These are phyloP conservation scores for Orbilia quercus DNA, from an alignment of 2,329 filamentous ascomycete genomes.

Conservation along the genomic window DNA sequence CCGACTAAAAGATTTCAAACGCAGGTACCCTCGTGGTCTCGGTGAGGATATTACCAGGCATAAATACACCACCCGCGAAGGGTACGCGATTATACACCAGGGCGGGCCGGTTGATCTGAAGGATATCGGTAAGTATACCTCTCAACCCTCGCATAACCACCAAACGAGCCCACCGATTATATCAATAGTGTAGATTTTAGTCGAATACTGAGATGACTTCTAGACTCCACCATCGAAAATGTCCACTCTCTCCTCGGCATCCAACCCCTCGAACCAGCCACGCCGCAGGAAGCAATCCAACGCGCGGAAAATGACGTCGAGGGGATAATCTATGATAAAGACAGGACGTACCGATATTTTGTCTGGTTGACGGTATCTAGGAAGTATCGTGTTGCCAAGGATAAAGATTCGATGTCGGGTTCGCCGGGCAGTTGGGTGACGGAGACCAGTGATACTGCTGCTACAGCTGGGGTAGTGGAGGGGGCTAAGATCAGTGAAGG, in stretches of 20 bases:
- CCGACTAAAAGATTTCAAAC: slow-evolving; percentile 15
- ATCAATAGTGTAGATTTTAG: too few species aligned
- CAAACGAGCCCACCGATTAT: not conserved
- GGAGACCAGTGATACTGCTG: not conserved
- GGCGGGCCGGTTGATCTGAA: slow-evolving; percentile 37
- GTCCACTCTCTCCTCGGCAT: slow-evolving; percentile 21
- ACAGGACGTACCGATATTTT: slow-evolving; percentile 43
- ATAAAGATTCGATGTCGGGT: slow-evolving; percentile 1
- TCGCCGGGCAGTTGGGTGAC: not conserved
- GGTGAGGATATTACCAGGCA: slow-evolving; percentile 18
- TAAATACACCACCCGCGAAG: not conserved
- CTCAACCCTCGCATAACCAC: not conserved
- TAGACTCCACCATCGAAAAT: slow-evolving; percentile 4
- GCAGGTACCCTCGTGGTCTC: slow-evolving; percentile 22
- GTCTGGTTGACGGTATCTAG: slow-evolving; percentile 35
- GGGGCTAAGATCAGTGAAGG: not conserved
- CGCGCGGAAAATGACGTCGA: slow-evolving; percentile 16
- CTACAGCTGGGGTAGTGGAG: not conserved
- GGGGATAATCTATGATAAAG: slow-evolving; percentile 31
- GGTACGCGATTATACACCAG: not conserved
- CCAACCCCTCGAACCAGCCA: slow-evolving; percentile 2
- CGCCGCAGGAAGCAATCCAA: not conserved
- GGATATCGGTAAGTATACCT: slow-evolving; percentile 20
- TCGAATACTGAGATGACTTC: not conserved
- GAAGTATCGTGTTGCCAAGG: slow-evolving; percentile 4